A percentile compares a stretch with the other conserved stretches of the same genome.
These are phyloP conservation scores for Fusarium coffeatum DNA, from an alignment of 2,329 filamentous ascomycete species.

Conservation along the genomic window DNA sequence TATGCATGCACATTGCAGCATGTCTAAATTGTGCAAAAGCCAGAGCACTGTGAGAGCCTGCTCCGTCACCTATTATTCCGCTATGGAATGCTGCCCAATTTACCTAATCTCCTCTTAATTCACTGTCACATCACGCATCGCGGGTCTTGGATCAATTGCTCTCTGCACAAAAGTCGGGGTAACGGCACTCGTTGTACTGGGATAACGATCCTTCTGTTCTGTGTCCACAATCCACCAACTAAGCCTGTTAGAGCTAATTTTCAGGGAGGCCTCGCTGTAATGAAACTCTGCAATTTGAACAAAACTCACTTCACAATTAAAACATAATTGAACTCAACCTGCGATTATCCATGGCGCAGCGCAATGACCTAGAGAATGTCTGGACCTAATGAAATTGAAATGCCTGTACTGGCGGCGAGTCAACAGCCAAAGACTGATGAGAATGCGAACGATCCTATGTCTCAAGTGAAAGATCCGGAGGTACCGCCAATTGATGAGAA, in stretches of 20 bases:
- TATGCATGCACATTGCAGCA: not conserved
- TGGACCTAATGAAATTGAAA: fast-evolving
- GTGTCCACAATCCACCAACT: not conserved
- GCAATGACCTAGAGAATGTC: not conserved
- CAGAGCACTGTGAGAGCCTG: too few species aligned
- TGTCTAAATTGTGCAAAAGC: not conserved
- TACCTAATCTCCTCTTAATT: too few species aligned
- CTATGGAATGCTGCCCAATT: too few species aligned
- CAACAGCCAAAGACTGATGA: not conserved
- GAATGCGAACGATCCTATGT: not conserved
- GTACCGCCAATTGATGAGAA: not conserved
- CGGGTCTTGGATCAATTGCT: not conserved
- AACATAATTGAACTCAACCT: not conserved
- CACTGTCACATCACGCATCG: too few species aligned
- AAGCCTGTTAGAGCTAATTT: not conserved
- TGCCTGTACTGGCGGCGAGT: not conserved
- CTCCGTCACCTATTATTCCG: too few species aligned
- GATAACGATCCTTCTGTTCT: not conserved
- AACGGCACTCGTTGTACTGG: not conserved
- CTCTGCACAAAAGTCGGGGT: not conserved
- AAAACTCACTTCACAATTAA: fast-evolving
- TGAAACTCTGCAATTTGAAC: not conserved
- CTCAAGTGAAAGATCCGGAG: not conserved
- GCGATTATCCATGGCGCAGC: not conserved
- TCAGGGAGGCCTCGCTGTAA: conserved; percentile 13